These are phyloP conservation scores for Tetrahymena elliotti DNA, from an alignment of 73 alveolate species.

Conservation along the genomic window DNA sequence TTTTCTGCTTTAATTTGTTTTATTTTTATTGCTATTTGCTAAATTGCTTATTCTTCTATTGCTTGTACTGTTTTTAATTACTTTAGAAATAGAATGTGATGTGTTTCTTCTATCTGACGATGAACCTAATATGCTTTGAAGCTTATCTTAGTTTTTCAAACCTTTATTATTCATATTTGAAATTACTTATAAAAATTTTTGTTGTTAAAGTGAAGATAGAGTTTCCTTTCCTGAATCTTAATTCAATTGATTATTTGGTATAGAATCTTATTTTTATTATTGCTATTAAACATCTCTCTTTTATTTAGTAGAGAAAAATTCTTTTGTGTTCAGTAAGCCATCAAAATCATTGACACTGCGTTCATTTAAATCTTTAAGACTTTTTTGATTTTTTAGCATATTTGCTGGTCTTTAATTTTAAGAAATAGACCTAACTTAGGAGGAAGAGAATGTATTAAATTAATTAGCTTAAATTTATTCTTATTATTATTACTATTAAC, in stretches of 20 bases:
- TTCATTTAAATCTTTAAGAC: background rate
- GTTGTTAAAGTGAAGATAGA: background rate
- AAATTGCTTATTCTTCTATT: background rate
- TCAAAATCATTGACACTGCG: background rate
- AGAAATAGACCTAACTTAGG: background rate
- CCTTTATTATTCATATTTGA: background rate
- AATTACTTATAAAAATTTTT: background rate
- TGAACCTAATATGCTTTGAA: background rate
- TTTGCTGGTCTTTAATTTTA: background rate
- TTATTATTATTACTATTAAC: too few relatives aligned
- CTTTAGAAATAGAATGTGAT: background rate
- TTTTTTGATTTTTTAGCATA: background rate
- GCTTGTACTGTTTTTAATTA: background rate
- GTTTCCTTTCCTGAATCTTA: background rate
- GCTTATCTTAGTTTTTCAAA: background rate
- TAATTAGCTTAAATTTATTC: background rate
- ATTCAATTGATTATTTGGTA: background rate
- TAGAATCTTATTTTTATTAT: background rate
- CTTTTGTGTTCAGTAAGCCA: background rate
- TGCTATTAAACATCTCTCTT: background rate
- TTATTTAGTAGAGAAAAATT: background rate
- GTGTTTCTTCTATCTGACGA: background rate
- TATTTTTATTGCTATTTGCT: background rate
- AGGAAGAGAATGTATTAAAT: background rate
- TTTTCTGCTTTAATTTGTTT: background rate